These are phyloP conservation scores for Fusarium sp. DNA, from an alignment of 2,329 filamentous ascomycete species.

Conservation along the genomic window DNA sequence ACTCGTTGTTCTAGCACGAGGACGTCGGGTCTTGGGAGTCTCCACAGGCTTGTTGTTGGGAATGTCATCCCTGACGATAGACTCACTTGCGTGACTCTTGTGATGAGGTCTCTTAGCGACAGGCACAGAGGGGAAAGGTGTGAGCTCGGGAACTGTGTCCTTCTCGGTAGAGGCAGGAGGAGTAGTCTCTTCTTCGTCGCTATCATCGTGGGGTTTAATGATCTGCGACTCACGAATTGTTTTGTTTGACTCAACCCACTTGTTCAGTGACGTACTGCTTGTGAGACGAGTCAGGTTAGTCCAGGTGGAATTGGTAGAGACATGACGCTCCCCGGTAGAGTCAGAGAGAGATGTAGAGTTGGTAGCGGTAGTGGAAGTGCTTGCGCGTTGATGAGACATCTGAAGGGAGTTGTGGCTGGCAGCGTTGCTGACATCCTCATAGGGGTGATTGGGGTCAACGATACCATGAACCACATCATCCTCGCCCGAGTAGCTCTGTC, in stretches of 20 bases:
- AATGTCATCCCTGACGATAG: conserved; percentile 50
- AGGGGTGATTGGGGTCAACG: conserved; percentile 30
- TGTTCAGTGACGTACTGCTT: conserved; percentile 62
- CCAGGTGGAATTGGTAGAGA: conserved; percentile 65
- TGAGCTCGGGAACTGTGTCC: conserved; percentile 54
- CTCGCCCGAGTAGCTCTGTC: conserved; percentile 51
- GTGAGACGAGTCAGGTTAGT: conserved; percentile 68
- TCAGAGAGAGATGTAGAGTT: conserved; percentile 60
- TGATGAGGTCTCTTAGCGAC: conserved; percentile 47
- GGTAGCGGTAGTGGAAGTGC: conserved; percentile 68
- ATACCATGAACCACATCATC: conserved; percentile 45
- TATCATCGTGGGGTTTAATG: conserved; percentile 40
- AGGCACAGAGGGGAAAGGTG: conserved; percentile 43
- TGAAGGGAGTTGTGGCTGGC: conserved; percentile 34
- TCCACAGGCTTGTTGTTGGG: conserved; percentile 49
- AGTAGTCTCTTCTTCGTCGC: conserved; percentile 44
- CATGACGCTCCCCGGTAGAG: conserved; percentile 64
- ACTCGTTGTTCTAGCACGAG: conserved; percentile 61
- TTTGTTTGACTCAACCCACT: conserved; percentile 52
- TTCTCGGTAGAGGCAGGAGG: conserved; percentile 47
- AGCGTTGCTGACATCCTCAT: conserved; percentile 38
- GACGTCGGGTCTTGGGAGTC: conserved; percentile 49
- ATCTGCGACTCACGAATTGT: conserved; percentile 47
- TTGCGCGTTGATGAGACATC: conserved; percentile 60
- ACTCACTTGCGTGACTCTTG: conserved; percentile 56